Conservation (phyloP, 1,284 basidiomycete species). For the Fomes fomentarius region DNA sequence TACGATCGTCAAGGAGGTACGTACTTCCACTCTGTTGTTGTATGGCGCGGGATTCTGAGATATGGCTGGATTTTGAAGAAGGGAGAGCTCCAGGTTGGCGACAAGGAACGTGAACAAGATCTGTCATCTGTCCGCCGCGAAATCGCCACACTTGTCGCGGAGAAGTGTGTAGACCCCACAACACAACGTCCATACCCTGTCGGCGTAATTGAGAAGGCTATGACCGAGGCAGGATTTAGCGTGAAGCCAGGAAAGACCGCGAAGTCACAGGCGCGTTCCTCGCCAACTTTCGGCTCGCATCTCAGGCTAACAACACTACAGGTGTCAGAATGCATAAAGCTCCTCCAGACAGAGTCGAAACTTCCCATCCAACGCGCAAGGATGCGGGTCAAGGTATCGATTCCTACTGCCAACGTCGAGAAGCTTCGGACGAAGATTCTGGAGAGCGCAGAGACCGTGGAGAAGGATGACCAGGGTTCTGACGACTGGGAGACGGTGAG, state of each 20-base stretch:
- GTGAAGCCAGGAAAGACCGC: slow-evolving; percentile 89
- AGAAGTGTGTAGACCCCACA: slow-evolving; percentile 93
- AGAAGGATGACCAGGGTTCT: slow-evolving; percentile 76
- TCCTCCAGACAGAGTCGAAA: slow-evolving; percentile 78
- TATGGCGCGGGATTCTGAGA: not conserved
- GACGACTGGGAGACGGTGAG: slow-evolving; percentile 90
- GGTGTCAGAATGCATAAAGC: slow-evolving; percentile 92
- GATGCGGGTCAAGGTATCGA: slow-evolving; percentile 88
- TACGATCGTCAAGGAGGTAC: slow-evolving; percentile 84
- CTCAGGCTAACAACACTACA: slow-evolving; percentile 32
- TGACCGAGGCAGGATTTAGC: slow-evolving; percentile 93
- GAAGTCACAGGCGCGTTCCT: slow-evolving; percentile 76
- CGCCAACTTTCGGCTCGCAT: not conserved
- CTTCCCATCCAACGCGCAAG: slow-evolving; percentile 91
- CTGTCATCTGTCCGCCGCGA: slow-evolving; percentile 85
- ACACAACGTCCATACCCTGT: slow-evolving; percentile 92
- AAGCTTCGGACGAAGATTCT: slow-evolving; percentile 74
- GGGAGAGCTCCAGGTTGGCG: slow-evolving; percentile 96
- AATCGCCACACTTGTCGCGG: slow-evolving; percentile 92
- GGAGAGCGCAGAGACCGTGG: slow-evolving; percentile 80
- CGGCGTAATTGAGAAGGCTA: slow-evolving; percentile 97
- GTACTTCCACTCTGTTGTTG: slow-evolving; percentile 13
- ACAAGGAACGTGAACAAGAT: slow-evolving; percentile 95
- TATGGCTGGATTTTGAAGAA: slow-evolving; percentile 95
- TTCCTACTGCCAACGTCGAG: slow-evolving; percentile 79